Evolutionary conservation across 257 asterid genomes (phyloP).

Genomic region (Knoxia roxburghii): DNA sequence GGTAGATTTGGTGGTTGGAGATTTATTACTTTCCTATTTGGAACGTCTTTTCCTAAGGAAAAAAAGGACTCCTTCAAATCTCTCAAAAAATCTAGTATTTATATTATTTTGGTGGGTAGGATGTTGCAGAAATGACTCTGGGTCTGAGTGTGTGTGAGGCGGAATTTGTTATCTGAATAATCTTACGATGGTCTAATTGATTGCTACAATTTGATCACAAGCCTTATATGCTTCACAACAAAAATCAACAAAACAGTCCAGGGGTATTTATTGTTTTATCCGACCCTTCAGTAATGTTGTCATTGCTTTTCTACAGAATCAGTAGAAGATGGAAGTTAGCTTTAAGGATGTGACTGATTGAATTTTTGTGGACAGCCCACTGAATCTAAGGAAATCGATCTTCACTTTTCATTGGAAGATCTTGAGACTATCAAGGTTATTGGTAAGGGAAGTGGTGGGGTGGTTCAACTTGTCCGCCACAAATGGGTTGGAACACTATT

Average conservation of each 20-base stretch:
- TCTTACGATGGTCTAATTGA: background rate
- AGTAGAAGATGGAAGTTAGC: background rate
- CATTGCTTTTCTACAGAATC: too few relatives aligned
- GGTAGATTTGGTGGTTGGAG: background rate
- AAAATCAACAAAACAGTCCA: too few relatives aligned
- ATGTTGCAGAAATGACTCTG: too few relatives aligned
- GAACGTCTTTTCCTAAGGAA: background rate
- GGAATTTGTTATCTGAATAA: background rate
- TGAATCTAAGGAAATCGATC: conserved; percentile 68
- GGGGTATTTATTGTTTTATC: too few relatives aligned
- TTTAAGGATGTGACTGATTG: background rate
- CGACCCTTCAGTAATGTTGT: too few relatives aligned
- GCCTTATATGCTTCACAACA: too few relatives aligned
- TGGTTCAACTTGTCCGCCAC: conserved; percentile 96
- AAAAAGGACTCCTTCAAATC: background rate
- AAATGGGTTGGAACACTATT: conserved; percentile 91
- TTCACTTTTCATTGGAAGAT: conserved; percentile 86
- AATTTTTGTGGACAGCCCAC: conserved; percentile 42
- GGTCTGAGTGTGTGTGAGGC: too few relatives aligned
- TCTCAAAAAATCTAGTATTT: background rate
- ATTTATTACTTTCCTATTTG: background rate
- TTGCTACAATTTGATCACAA: background rate
- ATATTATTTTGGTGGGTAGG: background rate
- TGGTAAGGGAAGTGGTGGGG: conserved; percentile 98
- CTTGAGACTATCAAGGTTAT: conserved; percentile 94